Base-by-base conservation (phyloP, 129 eudicot species). In the Erigeron canadensis region DNA sequence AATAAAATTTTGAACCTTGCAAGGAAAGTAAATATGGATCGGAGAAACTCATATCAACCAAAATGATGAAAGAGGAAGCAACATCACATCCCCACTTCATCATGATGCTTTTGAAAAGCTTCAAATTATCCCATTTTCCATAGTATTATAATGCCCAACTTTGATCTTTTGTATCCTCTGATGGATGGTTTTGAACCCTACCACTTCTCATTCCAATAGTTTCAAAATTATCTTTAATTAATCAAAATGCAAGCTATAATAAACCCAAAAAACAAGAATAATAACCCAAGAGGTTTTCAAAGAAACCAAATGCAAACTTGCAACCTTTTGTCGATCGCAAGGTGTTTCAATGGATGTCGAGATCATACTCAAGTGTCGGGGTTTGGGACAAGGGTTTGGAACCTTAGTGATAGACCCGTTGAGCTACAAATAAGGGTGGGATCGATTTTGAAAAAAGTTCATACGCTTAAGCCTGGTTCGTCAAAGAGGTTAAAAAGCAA, bases 391-490 rank as follows among this genome's bases (percentile, higher is more conserved):
- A 77, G 98, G 63, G 70, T 92, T 21, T 89, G 96, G 95, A 92
- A 92, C 78, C 84, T 83, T 16, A 83, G 91, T 57, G 91, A 92
- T 71, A 86, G 78, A 71, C 81, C 96, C 7, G 79, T 92, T 65
- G 98, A 92, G 83, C 81, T 92, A n/a, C 98, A 92, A 50, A 70
- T 92, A 22, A 83, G 98, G 67, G 91, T 92, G 40, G 98, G 98
- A 19, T 86, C 96, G 11, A 81, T 89, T 21, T 54, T 89, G 71
- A 86, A 92, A 77, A 92, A 80, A 74, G 96, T 78, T 68, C 95
- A 92, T 42, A 89, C 86, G 0, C 62, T 92, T 41, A 92, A 86
- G 72, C 95, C 96, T 15, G 88, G 89, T 3, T 86, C 95, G 13
- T 92, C 98, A 34, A 92, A 89, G 69, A 86, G 89, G 69, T 65